Evolutionary conservation across 1,284 basidiomycete species (phyloP).

Genomic region (Apiotrichum brassicae): DNA sequence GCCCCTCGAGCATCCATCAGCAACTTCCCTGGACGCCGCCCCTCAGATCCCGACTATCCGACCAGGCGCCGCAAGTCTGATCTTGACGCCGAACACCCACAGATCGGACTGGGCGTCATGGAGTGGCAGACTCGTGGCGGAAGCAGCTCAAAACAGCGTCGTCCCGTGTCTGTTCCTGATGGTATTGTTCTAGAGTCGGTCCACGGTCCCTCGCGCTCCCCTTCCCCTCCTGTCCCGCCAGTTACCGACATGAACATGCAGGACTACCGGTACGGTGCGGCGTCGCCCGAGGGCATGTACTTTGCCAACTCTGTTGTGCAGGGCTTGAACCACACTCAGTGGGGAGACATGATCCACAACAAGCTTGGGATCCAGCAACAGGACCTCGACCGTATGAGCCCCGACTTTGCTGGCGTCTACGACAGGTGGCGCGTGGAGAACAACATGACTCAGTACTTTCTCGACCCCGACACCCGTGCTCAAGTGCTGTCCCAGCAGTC

Average conservation of each 20-base stretch:
- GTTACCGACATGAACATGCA: constrained; percentile 16
- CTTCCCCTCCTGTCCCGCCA: constrained; percentile 25
- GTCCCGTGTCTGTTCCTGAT: constrained; percentile 25
- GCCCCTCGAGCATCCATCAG: constrained; percentile 8
- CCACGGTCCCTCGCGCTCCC: constrained; percentile 16
- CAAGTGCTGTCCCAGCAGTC: neutral
- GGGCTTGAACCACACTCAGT: constrained; percentile 15
- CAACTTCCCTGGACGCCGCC: constrained; percentile 5
- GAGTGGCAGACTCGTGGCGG: constrained; percentile 1
- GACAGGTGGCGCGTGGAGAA: constrained; percentile 28
- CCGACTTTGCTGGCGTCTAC: constrained; percentile 25
- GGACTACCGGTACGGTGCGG: neutral
- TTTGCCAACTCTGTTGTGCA: constrained; percentile 21
- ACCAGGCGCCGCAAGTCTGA: constrained; percentile 37
- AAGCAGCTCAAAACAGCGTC: constrained; percentile 7
- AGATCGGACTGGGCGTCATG: constrained; percentile 24
- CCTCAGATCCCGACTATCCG: neutral
- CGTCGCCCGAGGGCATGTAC: constrained; percentile 19
- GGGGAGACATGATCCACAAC: constrained; percentile 13
- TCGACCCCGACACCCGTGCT: constrained; percentile 10
- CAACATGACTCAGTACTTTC: constrained; percentile 21
- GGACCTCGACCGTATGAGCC: constrained; percentile 30
- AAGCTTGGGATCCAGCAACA: constrained; percentile 24
- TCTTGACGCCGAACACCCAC: constrained; percentile 20
- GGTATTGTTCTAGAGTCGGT: constrained; percentile 6